phyloP scores from a whole-genome alignment of 2,329 filamentous ascomycete genomes.

The Leptographium radiaticola region DNA sequence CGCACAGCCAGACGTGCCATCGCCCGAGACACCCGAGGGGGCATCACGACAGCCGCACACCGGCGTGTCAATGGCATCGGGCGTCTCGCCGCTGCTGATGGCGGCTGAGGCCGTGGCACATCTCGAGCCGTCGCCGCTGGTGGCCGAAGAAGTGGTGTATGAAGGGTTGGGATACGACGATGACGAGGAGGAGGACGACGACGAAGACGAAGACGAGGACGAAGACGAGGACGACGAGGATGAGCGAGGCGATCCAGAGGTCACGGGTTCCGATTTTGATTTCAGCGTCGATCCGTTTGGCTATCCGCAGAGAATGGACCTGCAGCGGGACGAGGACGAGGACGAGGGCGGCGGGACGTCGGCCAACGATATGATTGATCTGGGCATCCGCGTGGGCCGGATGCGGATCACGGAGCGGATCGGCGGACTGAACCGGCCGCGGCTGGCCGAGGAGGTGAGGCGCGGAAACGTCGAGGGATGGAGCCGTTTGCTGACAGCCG shows the following conservation, averaged over 20 bases:
- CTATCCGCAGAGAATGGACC: constrained; percentile 25
- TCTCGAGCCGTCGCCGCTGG: neutral
- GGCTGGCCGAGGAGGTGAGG: constrained; percentile 56
- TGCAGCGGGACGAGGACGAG: constrained; percentile 43
- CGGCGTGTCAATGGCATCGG: no score
- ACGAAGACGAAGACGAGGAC: neutral
- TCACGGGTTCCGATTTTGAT: neutral
- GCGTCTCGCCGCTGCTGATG: neutral
- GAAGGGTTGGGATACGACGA: constrained; percentile 48
- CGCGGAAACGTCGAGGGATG: neutral
- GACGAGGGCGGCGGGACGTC: constrained; percentile 7
- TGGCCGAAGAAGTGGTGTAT: constrained; percentile 18
- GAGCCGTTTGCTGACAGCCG: neutral
- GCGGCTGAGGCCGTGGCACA: neutral
- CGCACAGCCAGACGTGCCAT: neutral
- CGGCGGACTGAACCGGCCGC: constrained; percentile 58
- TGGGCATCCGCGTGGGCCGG: constrained; percentile 58
- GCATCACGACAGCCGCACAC: no score
- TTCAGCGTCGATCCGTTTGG: neutral
- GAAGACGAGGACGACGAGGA: neutral
- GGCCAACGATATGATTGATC: constrained; percentile 49
- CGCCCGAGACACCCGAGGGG: no score
- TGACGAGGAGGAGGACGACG: neutral
- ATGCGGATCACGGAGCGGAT: constrained; percentile 63
- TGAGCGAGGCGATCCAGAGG: neutral